Base-by-base conservation (phyloP, 1,139 yeast genomes). In the Candida pseudoviswanathii region DNA sequence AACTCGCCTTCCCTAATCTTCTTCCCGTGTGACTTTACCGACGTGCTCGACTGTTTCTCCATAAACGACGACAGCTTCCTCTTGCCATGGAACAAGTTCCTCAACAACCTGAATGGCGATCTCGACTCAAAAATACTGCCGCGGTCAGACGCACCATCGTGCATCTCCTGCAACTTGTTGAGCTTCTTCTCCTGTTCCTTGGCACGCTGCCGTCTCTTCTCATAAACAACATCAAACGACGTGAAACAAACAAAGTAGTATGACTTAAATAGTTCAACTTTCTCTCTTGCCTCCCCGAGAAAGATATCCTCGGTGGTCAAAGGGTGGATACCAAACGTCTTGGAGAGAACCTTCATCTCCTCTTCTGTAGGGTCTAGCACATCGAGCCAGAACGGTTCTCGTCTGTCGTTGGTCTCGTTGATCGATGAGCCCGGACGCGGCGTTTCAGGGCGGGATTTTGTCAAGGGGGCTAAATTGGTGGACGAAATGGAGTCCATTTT, bases 241-340 rank as follows among this genome's bases (percentile, higher is more conserved):
- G 97, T 82, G 70, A 94, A 94, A 71, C 97, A 91, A 25, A 94
- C 90, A 60, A 94, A 84, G 66, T 94, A 94, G 64, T 94, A 94
- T 55, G 89, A 87, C 58, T 85, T 83, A 73, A 94, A 94, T 44
- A 94, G 67, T 66, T 94, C 99, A 24, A 94, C 97, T 63, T 94
- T 94, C 67, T 94, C 99, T 52, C 99, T 81, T 1, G 96, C 86
- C 62, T 94, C 99, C 2, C 97, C 97, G 33, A 92, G 73, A 57
- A 89, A 89, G 49, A 94, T 94, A 71, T 94, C 99, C 65, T 94
- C 99, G 0, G 97, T 89, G 0, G 99, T 94, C 60, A 92, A 78
- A 0, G 98, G 98, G 66, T 92, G 99, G 52, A 92, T 89, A 0
- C 96, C 96, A 68, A 94, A 94, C 0, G 97, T 85, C 60, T 91